Percentiles rank a stretch among this genome's conserved stretches.
phyloP scores from a whole-genome alignment of 2,329 filamentous ascomycete genomes.

The Aspergillus ruber region DNA sequence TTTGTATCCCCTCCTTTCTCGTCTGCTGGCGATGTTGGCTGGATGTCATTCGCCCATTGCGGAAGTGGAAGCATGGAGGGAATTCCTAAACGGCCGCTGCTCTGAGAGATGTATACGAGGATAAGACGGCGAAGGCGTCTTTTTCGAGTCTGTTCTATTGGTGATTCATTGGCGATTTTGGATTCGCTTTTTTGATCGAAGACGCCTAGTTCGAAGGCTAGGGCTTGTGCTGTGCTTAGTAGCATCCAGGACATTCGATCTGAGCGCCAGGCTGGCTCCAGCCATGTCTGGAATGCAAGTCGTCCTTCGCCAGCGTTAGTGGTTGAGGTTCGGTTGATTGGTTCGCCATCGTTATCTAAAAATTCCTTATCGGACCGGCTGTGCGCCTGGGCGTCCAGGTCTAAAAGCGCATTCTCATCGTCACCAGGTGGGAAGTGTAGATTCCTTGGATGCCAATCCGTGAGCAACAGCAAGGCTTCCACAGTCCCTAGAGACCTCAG shows the following conservation, averaged over 20 bases:
- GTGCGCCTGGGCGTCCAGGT: slow-evolving; percentile 62
- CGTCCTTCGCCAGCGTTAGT: slow-evolving; percentile 66
- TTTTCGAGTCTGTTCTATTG: slow-evolving; percentile 64
- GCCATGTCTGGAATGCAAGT: slow-evolving; percentile 80
- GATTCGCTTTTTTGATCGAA: slow-evolving; percentile 83
- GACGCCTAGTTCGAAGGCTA: slow-evolving; percentile 89
- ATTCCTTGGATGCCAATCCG: slow-evolving; percentile 93
- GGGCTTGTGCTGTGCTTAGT: slow-evolving; percentile 78
- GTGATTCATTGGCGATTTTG: slow-evolving; percentile 48
- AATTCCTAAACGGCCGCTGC: slow-evolving; percentile 86
- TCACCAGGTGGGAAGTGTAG: slow-evolving; percentile 80
- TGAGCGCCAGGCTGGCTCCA: slow-evolving; percentile 90
- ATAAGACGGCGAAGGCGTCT: slow-evolving; percentile 81
- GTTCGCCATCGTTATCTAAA: slow-evolving; percentile 34
- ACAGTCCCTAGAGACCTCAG: slow-evolving; percentile 87
- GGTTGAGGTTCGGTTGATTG: slow-evolving; percentile 40
- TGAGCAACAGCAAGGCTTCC: slow-evolving; percentile 87
- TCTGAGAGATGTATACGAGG: slow-evolving; percentile 84
- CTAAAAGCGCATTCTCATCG: slow-evolving; percentile 57
- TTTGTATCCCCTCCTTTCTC: slow-evolving; percentile 25
- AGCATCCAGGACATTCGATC: slow-evolving; percentile 99
- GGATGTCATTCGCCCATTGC: slow-evolving; percentile 36
- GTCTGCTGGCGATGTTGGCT: slow-evolving; percentile 23
- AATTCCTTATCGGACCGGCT: slow-evolving; percentile 45
- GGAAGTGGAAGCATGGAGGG: slow-evolving; percentile 78